Conservation (phyloP, 768 basidiomycete genomes). For the Daedaleopsis sinensis region DNA sequence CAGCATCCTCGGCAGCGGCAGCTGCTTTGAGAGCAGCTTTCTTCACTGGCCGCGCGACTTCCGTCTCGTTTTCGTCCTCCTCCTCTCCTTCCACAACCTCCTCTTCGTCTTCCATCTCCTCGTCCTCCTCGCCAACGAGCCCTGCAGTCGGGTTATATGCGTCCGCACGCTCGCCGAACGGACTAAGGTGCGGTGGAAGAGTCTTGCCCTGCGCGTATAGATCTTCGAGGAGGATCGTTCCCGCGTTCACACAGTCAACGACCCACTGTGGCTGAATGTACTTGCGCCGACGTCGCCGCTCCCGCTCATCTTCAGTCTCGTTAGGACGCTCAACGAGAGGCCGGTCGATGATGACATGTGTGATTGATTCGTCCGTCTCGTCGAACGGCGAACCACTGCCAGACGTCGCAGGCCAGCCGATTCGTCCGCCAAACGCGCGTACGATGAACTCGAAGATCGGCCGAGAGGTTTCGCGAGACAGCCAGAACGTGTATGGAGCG, state of each 20-base stretch:
- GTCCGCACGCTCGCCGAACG: slow-evolving; percentile 83
- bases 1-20: slow-evolving; percentile 54
- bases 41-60: slow-evolving; percentile 27
- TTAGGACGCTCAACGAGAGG: slow-evolving; percentile 56
- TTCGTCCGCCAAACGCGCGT: slow-evolving; percentile 87
- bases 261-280: slow-evolving; percentile 98
- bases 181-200: slow-evolving; percentile 94
- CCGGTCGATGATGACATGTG: slow-evolving; percentile 94
- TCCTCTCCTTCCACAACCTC: slow-evolving; percentile 31
- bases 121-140: slow-evolving; percentile 35
- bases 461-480: slow-evolving; percentile 91
- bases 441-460: slow-evolving; percentile 94
- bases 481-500: slow-evolving; percentile 85
- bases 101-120: slow-evolving; percentile 37
- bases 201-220: slow-evolving; percentile 82
- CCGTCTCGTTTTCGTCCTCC: slow-evolving; percentile 31
- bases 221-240: slow-evolving; percentile 82
- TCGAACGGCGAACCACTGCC: slow-evolving; percentile 81
- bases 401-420: slow-evolving; percentile 86
- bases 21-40: slow-evolving; percentile 33
- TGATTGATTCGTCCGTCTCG: slow-evolving; percentile 81
- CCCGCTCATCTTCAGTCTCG: slow-evolving; percentile 61
- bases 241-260: slow-evolving; percentile 91
- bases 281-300: slow-evolving; percentile 69
- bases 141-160: slow-evolving; percentile 70